phyloP scores from a whole-genome alignment of 352 stramenopile species.

The Pythium utonaiense region DNA sequence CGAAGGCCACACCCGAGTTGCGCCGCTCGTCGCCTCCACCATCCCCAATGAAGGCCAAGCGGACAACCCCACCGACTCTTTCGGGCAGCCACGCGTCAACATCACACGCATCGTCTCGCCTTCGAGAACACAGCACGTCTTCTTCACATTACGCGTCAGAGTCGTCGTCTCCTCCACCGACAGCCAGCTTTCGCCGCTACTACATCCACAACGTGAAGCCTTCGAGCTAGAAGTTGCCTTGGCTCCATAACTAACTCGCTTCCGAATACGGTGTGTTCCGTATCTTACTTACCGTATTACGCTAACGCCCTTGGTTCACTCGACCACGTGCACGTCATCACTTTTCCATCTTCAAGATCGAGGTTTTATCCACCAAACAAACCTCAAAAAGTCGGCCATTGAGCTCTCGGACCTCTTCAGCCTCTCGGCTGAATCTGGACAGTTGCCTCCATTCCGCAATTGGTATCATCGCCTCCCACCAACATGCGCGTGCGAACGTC shows the following conservation, averaged over 20 bases:
- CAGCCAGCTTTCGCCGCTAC: conserved; percentile 24
- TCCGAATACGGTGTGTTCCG: conserved; percentile 1
- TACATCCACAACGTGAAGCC: conserved; percentile 20
- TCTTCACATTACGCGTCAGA: background rate
- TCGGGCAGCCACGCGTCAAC: background rate
- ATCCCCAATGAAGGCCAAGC: background rate
- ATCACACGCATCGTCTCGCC: background rate
- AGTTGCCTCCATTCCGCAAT: conserved; percentile 2
- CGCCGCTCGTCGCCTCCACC: conserved; percentile 3
- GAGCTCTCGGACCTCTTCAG: background rate
- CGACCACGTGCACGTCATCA: conserved; percentile 22
- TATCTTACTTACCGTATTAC: conserved; percentile 12
- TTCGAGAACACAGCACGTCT: background rate
- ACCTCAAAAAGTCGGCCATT: conserved; percentile 20
- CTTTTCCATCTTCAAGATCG: conserved; percentile 25
- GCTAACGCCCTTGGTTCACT: background rate
- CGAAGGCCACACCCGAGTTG: conserved; percentile 1
- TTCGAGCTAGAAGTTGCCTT: background rate
- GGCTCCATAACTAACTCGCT: background rate
- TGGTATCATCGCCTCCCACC: background rate
- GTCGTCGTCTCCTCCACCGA: background rate
- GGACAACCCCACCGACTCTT: background rate
- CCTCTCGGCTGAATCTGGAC: conserved; percentile 3
- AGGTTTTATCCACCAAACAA: conserved; percentile 24
- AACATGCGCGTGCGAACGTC: conserved; percentile 20